Percentiles rank a stretch among this genome's conserved stretches.
Conservation (phyloP, 129 eudicot species). For the Flaveria robusta region DNA sequence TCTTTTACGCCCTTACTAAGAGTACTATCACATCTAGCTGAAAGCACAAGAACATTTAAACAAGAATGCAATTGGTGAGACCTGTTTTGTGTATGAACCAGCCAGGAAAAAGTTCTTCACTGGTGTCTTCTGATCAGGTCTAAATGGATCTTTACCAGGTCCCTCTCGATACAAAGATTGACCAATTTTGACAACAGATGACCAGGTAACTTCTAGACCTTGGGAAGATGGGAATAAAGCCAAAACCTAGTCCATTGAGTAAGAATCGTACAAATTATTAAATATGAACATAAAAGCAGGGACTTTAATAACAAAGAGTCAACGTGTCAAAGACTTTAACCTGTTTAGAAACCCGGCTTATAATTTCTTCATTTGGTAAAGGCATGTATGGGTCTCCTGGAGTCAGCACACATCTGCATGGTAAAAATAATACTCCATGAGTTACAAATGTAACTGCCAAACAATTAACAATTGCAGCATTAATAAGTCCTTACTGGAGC, state of each 20-base stretch:
- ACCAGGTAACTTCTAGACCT: slow-evolving; percentile 91
- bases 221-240: slow-evolving; percentile 87
- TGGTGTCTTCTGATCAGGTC: slow-evolving; percentile 98
- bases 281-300: slow-evolving; percentile 2
- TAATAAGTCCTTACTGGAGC: slow-evolving; percentile 71
- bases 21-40: background rate
- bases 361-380: slow-evolving; percentile 86
- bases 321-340: slow-evolving; percentile 33
- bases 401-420: slow-evolving; percentile 84
- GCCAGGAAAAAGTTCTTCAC: slow-evolving; percentile 89
- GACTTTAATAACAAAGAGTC: background rate
- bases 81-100: slow-evolving; percentile 98
- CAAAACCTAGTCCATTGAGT: slow-evolving; percentile 58
- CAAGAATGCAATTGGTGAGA: slow-evolving; percentile 19
- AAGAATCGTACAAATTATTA: background rate
- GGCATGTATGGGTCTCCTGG: slow-evolving; percentile 99
- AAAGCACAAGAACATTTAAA: background rate
- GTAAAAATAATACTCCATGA: slow-evolving; percentile 15
- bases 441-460: slow-evolving; percentile 22
- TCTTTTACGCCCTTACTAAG: too few species aligned
- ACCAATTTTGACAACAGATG: slow-evolving; percentile 90
- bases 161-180: slow-evolving; percentile 93
- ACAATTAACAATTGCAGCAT: slow-evolving; percentile 13
- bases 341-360: slow-evolving; percentile 82
- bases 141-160: slow-evolving; percentile 96